A percentile compares a stretch with the other conserved stretches of the same genome.
Conservation (phyloP, 768 basidiomycete species). For the Boletus eberwhitei region DNA sequence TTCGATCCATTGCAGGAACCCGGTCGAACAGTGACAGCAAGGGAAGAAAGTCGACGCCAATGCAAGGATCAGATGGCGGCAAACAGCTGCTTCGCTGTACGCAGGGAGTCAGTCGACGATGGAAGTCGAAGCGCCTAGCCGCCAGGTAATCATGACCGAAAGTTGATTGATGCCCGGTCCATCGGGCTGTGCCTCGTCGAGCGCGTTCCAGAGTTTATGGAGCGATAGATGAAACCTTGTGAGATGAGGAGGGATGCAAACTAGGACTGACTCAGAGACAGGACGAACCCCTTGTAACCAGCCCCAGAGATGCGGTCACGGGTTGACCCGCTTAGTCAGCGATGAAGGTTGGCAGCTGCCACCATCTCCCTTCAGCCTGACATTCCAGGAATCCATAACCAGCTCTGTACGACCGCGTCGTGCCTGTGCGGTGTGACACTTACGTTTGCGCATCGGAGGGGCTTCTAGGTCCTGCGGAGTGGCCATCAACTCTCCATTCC, state of each 20-base stretch:
- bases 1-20: constrained; percentile 8
- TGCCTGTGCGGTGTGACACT: neutral
- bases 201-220: neutral
- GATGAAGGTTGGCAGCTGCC: neutral
- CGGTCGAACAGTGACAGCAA: neutral
- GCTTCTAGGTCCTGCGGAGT: constrained; percentile 1
- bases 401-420: neutral
- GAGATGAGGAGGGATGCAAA: neutral
- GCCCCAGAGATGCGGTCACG: neutral
- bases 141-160: neutral
- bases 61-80: neutral
- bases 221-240: neutral
- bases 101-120: neutral
- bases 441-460: neutral
- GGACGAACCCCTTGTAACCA: neutral
- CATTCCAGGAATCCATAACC: constrained; percentile 14
- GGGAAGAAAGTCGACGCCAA: neutral
- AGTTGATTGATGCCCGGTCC: neutral
- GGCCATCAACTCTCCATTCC: constrained; percentile 12
- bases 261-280: neutral
- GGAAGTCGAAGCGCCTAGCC: constrained; percentile 2
- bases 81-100: neutral
- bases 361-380: constrained; percentile 9
- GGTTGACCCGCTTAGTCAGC: constrained; percentile 23
- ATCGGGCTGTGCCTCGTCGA: neutral